Evolutionary conservation across 257 asterid genomes (phyloP).

Genomic region (Eucommia ulmoides): DNA sequence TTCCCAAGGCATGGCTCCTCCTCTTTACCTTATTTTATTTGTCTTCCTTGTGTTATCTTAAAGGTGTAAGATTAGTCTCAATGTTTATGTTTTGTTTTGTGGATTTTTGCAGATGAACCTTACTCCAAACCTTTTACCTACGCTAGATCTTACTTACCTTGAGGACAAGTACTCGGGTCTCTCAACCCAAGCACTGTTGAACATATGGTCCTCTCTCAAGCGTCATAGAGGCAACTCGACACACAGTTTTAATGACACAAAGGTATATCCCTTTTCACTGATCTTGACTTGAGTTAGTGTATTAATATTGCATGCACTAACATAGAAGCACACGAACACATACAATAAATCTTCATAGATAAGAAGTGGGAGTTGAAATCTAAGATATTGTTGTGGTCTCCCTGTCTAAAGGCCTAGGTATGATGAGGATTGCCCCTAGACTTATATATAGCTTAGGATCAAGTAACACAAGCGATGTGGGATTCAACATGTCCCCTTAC

Average conservation of each 20-base stretch:
- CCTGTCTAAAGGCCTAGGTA: neutral
- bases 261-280: conserved; percentile 24
- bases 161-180: conserved; percentile 79
- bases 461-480: too few species aligned
- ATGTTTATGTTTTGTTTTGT: conserved; percentile 8
- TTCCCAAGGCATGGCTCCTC: conserved; percentile 45
- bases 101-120: conserved; percentile 36
- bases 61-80: conserved; percentile 3
- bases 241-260: conserved; percentile 27
- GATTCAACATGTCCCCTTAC: too few species aligned
- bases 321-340: neutral
- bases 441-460: too few species aligned
- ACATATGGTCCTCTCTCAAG: conserved; percentile 64
- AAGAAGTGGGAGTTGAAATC: neutral
- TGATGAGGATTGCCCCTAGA: too few species aligned
- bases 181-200: conserved; percentile 73
- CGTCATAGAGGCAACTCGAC: conserved; percentile 29
- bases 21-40: conserved; percentile 1
- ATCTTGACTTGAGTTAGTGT: neutral
- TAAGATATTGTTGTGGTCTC: neutral
- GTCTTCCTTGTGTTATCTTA: conserved; percentile 1
- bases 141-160: conserved; percentile 45
- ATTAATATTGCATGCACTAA: neutral
- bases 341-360: neutral
- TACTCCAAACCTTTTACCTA: conserved; percentile 43